Percentiles rank a stretch among this genome's conserved stretches.
These are phyloP conservation scores for Pichia sporocuriosa DNA, from an alignment of 805 yeast genomes.

Conservation along the genomic window DNA sequence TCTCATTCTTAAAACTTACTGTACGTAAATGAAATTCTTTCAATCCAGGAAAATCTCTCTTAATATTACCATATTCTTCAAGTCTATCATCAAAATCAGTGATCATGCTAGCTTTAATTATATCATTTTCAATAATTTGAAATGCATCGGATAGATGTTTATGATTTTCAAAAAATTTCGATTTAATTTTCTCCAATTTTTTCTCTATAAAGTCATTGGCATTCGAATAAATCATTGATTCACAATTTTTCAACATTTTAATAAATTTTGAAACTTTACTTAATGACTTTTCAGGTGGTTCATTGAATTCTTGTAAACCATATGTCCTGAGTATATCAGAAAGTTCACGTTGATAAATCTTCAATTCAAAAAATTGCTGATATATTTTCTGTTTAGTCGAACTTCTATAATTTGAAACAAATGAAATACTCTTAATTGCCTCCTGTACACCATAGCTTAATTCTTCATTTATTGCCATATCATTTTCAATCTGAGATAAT, in stretches of 20 bases:
- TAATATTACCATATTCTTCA: constrained; percentile 31
- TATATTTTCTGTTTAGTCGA: constrained; percentile 12
- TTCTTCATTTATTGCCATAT: background rate
- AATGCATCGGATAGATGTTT: background rate
- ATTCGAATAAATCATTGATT: constrained; percentile 6
- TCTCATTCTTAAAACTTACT: constrained; percentile 8
- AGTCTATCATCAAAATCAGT: background rate
- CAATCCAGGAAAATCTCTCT: constrained; percentile 30
- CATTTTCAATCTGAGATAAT: background rate
- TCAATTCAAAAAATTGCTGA: constrained; percentile 14
- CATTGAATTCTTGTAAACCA: constrained; percentile 15
- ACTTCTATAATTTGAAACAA: constrained; percentile 11
- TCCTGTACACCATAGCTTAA: background rate
- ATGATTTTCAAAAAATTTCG: background rate
- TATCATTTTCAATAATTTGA: background rate
- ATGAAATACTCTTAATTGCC: constrained; percentile 5
- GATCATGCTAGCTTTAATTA: background rate
- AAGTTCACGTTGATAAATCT: constrained; percentile 16
- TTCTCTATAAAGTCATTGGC: constrained; percentile 6
- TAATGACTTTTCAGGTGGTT: constrained; percentile 16
- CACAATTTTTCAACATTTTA: constrained; percentile 5
- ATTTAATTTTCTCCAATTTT: background rate
- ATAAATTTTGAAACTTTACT: constrained; percentile 6
- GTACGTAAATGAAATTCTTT: constrained; percentile 22
- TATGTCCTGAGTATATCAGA: constrained; percentile 17